Evolutionary conservation across 139 green algal genomes (phyloP).

Genomic region (Picochlorum sp.): DNA sequence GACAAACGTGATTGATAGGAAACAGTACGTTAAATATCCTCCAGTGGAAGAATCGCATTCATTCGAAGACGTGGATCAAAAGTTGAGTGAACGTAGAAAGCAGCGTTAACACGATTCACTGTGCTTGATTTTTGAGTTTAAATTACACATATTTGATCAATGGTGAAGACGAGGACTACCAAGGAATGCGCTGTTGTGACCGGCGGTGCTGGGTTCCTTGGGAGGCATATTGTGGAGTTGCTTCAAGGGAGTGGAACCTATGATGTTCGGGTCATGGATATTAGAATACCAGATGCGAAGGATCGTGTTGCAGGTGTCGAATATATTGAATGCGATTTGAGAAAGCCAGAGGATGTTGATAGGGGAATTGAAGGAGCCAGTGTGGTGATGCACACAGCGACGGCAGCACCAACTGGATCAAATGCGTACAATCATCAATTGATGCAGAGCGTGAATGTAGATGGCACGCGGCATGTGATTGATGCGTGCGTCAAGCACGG

Average conservation of each 20-base stretch:
- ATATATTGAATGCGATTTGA: conserved; percentile 51
- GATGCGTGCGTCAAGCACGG: conserved; percentile 44
- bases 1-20: conserved; percentile 33
- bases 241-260: conserved; percentile 51
- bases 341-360: conserved; percentile 36
- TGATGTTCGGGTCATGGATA: conserved; percentile 68
- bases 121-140: not conserved
- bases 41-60: conserved; percentile 20
- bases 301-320: conserved; percentile 6
- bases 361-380: conserved; percentile 44
- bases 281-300: conserved; percentile 25
- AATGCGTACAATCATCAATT: conserved; percentile 67
- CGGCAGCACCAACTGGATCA: conserved; percentile 59
- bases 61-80: conserved; percentile 20
- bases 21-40: conserved; percentile 39
- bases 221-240: conserved; percentile 62
- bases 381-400: conserved; percentile 82
- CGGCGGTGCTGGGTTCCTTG: conserved; percentile 76
- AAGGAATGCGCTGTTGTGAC: conserved; percentile 43
- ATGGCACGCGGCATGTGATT: conserved; percentile 71
- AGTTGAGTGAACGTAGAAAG: conserved; percentile 9
- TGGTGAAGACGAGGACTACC: too few relatives aligned
- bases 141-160: not conserved
- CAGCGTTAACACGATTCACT: not conserved
- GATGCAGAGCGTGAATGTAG: conserved; percentile 80